Evolutionary conservation across 371 early-diverging fungal genomes (phyloP), one percentile per base, ranked within the genome.

Genomic region (Vittaforma corneae): DNA sequence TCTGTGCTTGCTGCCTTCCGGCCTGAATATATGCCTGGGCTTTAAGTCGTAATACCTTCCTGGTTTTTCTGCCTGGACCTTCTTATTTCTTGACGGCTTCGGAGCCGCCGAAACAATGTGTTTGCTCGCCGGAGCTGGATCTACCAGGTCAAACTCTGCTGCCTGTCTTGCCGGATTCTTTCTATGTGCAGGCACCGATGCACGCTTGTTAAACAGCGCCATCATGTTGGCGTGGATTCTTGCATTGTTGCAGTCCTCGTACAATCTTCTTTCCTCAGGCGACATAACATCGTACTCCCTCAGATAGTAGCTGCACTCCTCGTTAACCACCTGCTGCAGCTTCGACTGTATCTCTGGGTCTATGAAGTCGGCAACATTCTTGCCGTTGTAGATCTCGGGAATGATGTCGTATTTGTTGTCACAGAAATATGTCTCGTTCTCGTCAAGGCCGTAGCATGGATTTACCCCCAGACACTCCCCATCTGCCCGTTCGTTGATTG

Each of bases 381-480:
- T 92, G 73, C 98, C 98, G 75, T 97, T 88, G 84, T 89, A 86
- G 80, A 99, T 90, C 81, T 99, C 99, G 45, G 99, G 99, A 64
- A 99, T 91, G 50, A 81, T 80, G 78, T 96, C 97, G 79, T 96
- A 86, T 81, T 90, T 93, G 92, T 94, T 93, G 34, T 93, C 93
- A 32, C 11, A 59, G 18, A 35, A 59, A 33, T 63, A 63, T n/a
- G 55, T 22, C 52, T 65, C 44, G 20, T 52, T 1, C 72, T 67
- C 59, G 61, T 73, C 64, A 56, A 75, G 30, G 44, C 30, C 48
- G 22, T 51, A 29, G 56, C 63, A 30, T 38, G 54, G 37, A 57
- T 28, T 37, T 37, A 37, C 50, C 20, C 67, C 67, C 6, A 48
- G 20, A 52, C 42, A 70, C 28, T 60, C 46, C 16, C 48, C 44